These are phyloP conservation scores for Colletotrichum echinochloae DNA, from an alignment of 2,329 filamentous ascomycete species.

Conservation along the genomic window DNA sequence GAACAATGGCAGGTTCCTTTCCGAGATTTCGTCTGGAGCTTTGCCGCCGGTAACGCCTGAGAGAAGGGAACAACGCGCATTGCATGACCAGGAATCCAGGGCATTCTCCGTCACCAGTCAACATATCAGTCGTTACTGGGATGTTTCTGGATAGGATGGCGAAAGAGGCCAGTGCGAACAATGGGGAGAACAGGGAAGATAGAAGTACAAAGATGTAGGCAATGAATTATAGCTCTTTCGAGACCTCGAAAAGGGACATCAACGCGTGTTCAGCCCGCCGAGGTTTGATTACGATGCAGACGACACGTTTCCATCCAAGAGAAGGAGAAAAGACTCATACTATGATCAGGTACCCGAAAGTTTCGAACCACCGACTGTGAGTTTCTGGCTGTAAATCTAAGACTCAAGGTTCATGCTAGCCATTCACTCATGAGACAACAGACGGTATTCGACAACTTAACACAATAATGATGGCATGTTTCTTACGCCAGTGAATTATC, in stretches of 20 bases:
- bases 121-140: neutral
- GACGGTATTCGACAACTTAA: neutral
- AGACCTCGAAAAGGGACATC: neutral
- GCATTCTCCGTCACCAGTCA: neutral
- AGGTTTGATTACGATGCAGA: neutral
- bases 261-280: too few species aligned
- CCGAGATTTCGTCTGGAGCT: too few species aligned
- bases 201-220: neutral
- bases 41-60: neutral
- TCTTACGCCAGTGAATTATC: neutral
- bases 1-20: too few species aligned
- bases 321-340: neutral
- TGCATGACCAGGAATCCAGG: neutral
- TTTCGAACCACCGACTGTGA: neutral
- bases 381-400: neutral
- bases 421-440: neutral
- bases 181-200: neutral
- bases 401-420: neutral
- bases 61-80: neutral
- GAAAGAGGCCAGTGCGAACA: neutral
- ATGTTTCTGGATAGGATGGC: neutral
- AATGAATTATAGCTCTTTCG: neutral
- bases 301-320: neutral
- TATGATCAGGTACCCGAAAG: slow-evolving; percentile 1
- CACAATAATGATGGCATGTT: too few species aligned